A percentile compares a stretch with the other conserved stretches of the same genome.
These are phyloP conservation scores for Phialophora chinensis DNA, from an alignment of 2,329 filamentous ascomycete genomes.

Conservation along the genomic window DNA sequence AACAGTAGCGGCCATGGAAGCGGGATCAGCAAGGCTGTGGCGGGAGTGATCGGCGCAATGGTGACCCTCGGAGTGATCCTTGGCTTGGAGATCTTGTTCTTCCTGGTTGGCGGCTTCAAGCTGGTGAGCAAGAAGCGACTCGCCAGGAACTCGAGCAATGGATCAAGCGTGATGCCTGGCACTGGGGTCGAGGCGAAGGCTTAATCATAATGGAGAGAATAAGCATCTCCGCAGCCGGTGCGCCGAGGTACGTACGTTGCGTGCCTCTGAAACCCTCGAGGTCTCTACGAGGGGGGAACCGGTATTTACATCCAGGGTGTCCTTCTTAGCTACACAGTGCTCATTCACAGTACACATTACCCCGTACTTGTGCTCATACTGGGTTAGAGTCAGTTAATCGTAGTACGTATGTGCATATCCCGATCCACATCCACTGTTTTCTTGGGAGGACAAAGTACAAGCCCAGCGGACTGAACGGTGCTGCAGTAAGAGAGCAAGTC, in stretches of 20 bases:
- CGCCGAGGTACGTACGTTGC: not conserved
- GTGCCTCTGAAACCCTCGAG: not conserved
- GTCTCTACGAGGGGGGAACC: not conserved
- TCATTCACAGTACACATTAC: not conserved
- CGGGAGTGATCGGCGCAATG: conserved; percentile 78
- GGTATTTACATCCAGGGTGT: not conserved
- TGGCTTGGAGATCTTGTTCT: conserved; percentile 59
- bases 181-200: conserved; percentile 6
- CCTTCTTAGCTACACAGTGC: not conserved
- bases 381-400: not conserved
- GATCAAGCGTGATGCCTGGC: not conserved
- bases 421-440: not conserved
- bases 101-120: conserved; percentile 63
- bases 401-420: not conserved
- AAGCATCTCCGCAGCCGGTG: not conserved
- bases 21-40: conserved; percentile 71
- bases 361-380: not conserved
- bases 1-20: conserved; percentile 45
- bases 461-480: too few relatives aligned
- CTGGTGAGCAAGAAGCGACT: conserved; percentile 62
- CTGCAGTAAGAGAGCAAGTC: not conserved
- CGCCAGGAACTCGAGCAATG: conserved; percentile 21
- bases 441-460: too few relatives aligned
- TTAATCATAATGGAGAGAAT: not conserved
- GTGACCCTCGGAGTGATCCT: conserved; percentile 70